Conservation (phyloP, 352 stramenopile genomes). For the Pythium monospermum region DNA sequence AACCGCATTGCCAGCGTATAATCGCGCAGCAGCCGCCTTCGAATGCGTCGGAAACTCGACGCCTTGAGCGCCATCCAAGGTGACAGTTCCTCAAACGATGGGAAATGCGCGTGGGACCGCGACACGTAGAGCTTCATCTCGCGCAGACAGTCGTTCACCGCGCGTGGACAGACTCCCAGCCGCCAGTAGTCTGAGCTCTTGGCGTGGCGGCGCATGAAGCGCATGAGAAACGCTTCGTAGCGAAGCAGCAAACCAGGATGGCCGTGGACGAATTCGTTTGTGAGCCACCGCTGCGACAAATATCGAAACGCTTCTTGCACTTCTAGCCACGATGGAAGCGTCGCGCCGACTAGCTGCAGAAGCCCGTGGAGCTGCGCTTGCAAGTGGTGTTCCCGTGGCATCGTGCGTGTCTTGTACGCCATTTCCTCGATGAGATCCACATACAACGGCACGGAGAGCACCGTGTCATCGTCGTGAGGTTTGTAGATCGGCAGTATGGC, state of each 20-base stretch:
- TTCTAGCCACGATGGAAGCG: constrained; percentile 42
- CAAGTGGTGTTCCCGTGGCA: constrained; percentile 31
- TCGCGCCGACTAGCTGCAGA: constrained; percentile 29
- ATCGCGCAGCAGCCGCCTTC: constrained; percentile 37
- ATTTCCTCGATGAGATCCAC: constrained; percentile 54
- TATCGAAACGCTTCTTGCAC: constrained; percentile 26
- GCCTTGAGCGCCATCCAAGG: constrained; percentile 35
- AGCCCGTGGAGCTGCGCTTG: constrained; percentile 34
- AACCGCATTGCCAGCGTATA: constrained; percentile 38
- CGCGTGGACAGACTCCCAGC: constrained; percentile 4
- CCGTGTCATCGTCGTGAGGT: not conserved
- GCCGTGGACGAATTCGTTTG: constrained; percentile 31
- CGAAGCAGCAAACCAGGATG: constrained; percentile 40
- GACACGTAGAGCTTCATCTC: constrained; percentile 52
- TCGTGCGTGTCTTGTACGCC: constrained; percentile 36
- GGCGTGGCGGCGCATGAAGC: constrained; percentile 31
- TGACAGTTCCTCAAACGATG: constrained; percentile 28
- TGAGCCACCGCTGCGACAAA: constrained; percentile 36
- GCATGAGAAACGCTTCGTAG: constrained; percentile 55
- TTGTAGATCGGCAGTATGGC: not conserved
- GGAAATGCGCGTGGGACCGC: constrained; percentile 43
- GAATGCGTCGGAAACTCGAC: constrained; percentile 26
- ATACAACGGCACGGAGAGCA: constrained; percentile 37
- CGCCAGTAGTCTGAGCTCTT: constrained; percentile 17
- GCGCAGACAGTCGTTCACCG: constrained; percentile 19